Conservation (phyloP, 768 basidiomycete species). For the Mycena filopes region DNA sequence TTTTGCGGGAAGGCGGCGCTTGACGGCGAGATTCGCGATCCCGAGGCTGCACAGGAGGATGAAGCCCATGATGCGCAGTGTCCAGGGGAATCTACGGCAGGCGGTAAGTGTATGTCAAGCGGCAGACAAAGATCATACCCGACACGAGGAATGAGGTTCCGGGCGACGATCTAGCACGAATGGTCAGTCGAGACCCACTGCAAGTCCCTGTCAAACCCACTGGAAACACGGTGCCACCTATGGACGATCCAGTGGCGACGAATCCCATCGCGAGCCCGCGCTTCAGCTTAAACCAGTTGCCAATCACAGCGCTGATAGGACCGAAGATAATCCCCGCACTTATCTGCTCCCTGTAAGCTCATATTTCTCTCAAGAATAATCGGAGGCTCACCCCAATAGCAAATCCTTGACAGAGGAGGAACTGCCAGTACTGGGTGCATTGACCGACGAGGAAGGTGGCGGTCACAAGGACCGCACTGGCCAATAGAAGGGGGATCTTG, state of each 20-base stretch:
- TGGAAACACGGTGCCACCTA: conserved; percentile 73
- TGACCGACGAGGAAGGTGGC: conserved; percentile 75
- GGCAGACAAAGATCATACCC: conserved; percentile 50
- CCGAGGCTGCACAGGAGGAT: conserved; percentile 61
- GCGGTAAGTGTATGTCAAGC: not conserved
- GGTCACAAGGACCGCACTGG: conserved; percentile 61
- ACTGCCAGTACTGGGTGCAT: conserved; percentile 83
- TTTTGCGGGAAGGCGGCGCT: conserved; percentile 64
- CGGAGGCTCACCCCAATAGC: conserved; percentile 61
- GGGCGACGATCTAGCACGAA: conserved; percentile 50
- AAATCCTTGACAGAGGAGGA: conserved; percentile 79
- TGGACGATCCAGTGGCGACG: conserved; percentile 63
- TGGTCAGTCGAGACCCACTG: not conserved
- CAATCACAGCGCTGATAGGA: conserved; percentile 58
- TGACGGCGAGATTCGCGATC: conserved; percentile 56
- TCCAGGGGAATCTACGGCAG: conserved; percentile 69
- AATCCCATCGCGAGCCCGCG: conserved; percentile 67
- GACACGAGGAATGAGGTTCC: conserved; percentile 61
- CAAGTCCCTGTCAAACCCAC: not conserved
- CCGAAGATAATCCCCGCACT: conserved; percentile 64
- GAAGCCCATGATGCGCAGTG: conserved; percentile 73
- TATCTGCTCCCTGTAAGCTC: conserved; percentile 30
- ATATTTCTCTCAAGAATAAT: conserved; percentile 17
- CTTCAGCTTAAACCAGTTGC: conserved; percentile 73
- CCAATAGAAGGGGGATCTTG: conserved; percentile 57